A percentile compares a stretch with the other conserved stretches of the same genome.
These are phyloP conservation scores for Monilinia laxa DNA, from an alignment of 2,329 filamentous ascomycete genomes.

Conservation along the genomic window DNA sequence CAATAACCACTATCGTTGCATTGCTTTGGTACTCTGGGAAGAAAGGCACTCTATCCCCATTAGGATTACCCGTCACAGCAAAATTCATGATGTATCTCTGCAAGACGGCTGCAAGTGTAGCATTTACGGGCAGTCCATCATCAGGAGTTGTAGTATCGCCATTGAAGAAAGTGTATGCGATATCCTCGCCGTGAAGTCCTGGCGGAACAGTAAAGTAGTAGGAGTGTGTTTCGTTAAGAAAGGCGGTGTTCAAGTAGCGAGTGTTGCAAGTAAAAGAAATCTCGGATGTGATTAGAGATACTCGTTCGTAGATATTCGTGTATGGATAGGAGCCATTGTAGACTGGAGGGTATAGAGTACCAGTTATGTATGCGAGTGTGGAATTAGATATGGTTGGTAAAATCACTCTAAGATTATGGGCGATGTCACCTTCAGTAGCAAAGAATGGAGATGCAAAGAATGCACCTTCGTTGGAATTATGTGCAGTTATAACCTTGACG, in stretches of 20 bases:
- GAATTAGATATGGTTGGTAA: slow-evolving; percentile 32
- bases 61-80: slow-evolving; percentile 40
- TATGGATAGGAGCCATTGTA: slow-evolving; percentile 49
- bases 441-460: slow-evolving; percentile 37
- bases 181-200: slow-evolving; percentile 53
- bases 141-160: slow-evolving; percentile 35
- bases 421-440: slow-evolving; percentile 27
- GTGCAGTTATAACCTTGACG: slow-evolving; percentile 48
- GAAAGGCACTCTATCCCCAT: slow-evolving; percentile 28
- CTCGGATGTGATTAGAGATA: slow-evolving; percentile 46
- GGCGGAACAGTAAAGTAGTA: slow-evolving; percentile 56
- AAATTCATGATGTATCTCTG: slow-evolving; percentile 44
- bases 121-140: slow-evolving; percentile 37
- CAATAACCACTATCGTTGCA: slow-evolving; percentile 26
- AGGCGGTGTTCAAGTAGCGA: slow-evolving; percentile 49
- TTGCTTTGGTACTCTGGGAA: slow-evolving; percentile 34
- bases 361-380: slow-evolving; percentile 42
- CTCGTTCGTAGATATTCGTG: slow-evolving; percentile 46
- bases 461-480: slow-evolving; percentile 46
- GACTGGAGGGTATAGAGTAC: slow-evolving; percentile 50
- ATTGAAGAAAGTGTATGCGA: slow-evolving; percentile 54
- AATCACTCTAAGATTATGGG: slow-evolving; percentile 11
- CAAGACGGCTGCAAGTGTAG: slow-evolving; percentile 39
- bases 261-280: slow-evolving; percentile 52
- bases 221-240: slow-evolving; percentile 48